phyloP scores from a whole-genome alignment of 2,329 filamentous ascomycete species.

The Scopulariopsis brevicaulis region DNA sequence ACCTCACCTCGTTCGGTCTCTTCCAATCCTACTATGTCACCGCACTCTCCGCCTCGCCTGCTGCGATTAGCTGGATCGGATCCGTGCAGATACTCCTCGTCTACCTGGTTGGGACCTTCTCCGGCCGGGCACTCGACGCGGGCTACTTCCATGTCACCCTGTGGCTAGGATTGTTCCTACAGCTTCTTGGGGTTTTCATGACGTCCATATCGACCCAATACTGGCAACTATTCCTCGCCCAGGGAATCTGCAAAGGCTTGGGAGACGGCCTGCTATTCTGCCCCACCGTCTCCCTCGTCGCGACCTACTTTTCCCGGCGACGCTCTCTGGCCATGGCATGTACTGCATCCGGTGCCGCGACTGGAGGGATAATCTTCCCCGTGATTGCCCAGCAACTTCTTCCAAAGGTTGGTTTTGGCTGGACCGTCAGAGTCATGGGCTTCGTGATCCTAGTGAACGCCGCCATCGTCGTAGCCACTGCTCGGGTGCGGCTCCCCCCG shows the following conservation, averaged over 20 bases:
- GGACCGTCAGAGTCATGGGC: slow-evolving; percentile 46
- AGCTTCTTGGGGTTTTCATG: slow-evolving; percentile 33
- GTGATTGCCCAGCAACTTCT: slow-evolving; percentile 9
- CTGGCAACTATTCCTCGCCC: slow-evolving; percentile 43
- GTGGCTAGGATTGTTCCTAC: slow-evolving; percentile 25
- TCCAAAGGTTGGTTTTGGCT: slow-evolving; percentile 17
- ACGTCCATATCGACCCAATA: slow-evolving; percentile 31
- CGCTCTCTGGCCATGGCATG: slow-evolving; percentile 51
- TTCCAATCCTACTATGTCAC: slow-evolving; percentile 41
- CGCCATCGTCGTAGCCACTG: slow-evolving; percentile 20
- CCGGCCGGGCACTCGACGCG: slow-evolving; percentile 41
- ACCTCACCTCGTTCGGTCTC: slow-evolving; percentile 39
- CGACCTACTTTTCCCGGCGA: slow-evolving; percentile 51
- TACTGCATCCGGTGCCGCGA: slow-evolving; percentile 46
- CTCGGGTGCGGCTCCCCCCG: slow-evolving; percentile 27
- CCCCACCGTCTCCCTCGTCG: slow-evolving; percentile 50
- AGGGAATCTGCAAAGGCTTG: slow-evolving; percentile 42
- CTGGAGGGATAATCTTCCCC: slow-evolving; percentile 50
- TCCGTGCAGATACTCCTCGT: slow-evolving; percentile 42
- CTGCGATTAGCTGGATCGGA: slow-evolving; percentile 41
- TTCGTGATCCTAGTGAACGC: slow-evolving; percentile 42
- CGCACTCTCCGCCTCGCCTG: slow-evolving; percentile 22
- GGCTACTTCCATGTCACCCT: slow-evolving; percentile 36
- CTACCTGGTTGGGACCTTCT: slow-evolving; percentile 41
- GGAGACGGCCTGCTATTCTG: slow-evolving; percentile 54